Percentiles rank a stretch among this genome's conserved stretches.
phyloP scores from a whole-genome alignment of 345 rosid species.

The Streptanthus diversifolius region DNA sequence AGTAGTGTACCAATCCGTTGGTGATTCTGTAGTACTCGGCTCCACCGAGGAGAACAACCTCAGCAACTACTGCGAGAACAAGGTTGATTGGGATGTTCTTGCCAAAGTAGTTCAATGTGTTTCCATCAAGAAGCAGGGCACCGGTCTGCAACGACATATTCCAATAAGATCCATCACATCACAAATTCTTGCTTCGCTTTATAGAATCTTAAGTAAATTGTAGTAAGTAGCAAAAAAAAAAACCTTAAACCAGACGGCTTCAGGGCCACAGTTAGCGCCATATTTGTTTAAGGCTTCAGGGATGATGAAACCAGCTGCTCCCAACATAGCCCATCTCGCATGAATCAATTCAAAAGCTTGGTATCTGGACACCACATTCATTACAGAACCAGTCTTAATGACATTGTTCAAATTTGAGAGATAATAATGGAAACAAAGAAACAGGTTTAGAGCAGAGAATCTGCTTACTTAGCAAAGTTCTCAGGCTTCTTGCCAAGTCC shows the following conservation, averaged over 20 bases:
- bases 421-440: not conserved
- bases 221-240: slow-evolving; percentile 1
- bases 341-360: slow-evolving; percentile 93
- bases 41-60: slow-evolving; percentile 84
- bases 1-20: slow-evolving; percentile 68
- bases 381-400: slow-evolving; percentile 5
- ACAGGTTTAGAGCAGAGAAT: not conserved
- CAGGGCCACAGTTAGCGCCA: slow-evolving; percentile 98
- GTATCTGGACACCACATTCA: slow-evolving; percentile 46
- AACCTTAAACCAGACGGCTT: slow-evolving; percentile 99
- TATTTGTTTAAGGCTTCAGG: slow-evolving; percentile 96
- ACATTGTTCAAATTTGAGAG: not conserved
- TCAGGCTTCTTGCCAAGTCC: slow-evolving; percentile 95
- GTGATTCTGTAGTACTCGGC: slow-evolving; percentile 96
- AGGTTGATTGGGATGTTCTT: slow-evolving; percentile 89
- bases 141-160: slow-evolving; percentile 59
- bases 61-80: slow-evolving; percentile 69
- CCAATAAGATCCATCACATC: not conserved
- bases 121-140: slow-evolving; percentile 94
- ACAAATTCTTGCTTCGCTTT: not conserved
- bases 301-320: slow-evolving; percentile 92
- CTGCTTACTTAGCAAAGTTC: slow-evolving; percentile 74
- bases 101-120: slow-evolving; percentile 93
- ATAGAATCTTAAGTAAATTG: not conserved
- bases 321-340: slow-evolving; percentile 97